Conservation (phyloP, 1,284 basidiomycete genomes). For the Phenoliferia sp. region DNA sequence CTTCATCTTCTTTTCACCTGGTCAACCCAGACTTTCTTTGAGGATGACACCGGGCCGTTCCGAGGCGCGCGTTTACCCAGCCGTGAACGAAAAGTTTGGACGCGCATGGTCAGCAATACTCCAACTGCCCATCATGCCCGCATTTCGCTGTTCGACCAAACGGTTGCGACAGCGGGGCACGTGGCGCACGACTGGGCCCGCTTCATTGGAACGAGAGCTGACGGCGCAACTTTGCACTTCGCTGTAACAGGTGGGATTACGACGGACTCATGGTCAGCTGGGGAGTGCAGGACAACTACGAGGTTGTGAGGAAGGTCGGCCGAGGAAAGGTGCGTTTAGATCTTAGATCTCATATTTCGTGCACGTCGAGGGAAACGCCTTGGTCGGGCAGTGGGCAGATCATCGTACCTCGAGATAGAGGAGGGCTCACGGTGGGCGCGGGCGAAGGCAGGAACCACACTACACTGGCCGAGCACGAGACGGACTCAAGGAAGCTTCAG, state of each 20-base stretch:
- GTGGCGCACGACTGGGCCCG: no score
- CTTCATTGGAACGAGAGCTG: no score
- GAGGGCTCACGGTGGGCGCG: no score
- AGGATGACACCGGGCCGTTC: slow-evolving; percentile 17
- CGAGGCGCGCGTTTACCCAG: slow-evolving; percentile 52
- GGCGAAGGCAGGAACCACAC: no score
- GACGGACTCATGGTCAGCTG: slow-evolving; percentile 66
- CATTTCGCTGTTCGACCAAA: background rate
- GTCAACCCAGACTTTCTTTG: background rate
- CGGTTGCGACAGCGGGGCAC: no score
- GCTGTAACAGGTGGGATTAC: slow-evolving; percentile 53
- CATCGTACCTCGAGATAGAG: no score
- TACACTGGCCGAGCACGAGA: no score
- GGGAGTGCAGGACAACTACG: slow-evolving; percentile 84
- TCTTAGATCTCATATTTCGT: background rate
- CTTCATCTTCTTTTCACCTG: background rate
- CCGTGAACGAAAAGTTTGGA: slow-evolving; percentile 56
- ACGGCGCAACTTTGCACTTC: no score
- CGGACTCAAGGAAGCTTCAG: no score
- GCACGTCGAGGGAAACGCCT: no score
- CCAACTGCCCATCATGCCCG: no score
- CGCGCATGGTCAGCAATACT: slow-evolving; percentile 48
- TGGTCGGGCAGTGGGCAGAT: no score
- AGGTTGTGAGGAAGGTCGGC: slow-evolving; percentile 95
- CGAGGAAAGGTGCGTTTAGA: slow-evolving; percentile 60